Evolutionary conservation across 768 basidiomycete species (phyloP).

Genomic region (Phlebiopsis flavidoalba): DNA sequence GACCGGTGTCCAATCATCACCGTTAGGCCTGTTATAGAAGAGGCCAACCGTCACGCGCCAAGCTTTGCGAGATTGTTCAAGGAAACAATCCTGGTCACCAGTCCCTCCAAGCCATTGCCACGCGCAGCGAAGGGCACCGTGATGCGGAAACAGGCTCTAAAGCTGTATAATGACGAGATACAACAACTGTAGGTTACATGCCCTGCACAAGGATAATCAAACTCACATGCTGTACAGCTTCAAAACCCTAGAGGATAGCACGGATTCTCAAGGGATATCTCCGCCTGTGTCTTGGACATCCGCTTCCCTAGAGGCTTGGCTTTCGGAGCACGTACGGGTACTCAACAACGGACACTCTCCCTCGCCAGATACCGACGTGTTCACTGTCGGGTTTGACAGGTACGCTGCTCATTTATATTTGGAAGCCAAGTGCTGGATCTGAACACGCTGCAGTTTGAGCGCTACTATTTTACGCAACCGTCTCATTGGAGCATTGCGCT

Average conservation of each 20-base stretch:
- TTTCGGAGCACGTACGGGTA: conserved; percentile 8
- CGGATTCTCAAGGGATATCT: conserved; percentile 4
- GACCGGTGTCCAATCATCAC: neutral
- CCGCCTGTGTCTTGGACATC: conserved; percentile 11
- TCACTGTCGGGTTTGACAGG: conserved; percentile 13
- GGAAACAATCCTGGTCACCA: conserved; percentile 18
- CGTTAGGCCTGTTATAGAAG: conserved; percentile 20
- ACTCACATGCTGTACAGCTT: conserved; percentile 6
- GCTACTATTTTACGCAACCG: conserved; percentile 14
- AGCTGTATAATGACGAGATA: conserved; percentile 12
- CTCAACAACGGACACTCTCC: conserved; percentile 8
- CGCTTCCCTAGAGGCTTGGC: conserved; percentile 9
- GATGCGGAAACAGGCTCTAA: conserved; percentile 8
- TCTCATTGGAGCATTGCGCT: conserved; percentile 8
- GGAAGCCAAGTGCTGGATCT: neutral
- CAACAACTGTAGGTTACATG: conserved; percentile 9
- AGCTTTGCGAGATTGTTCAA: conserved; percentile 26
- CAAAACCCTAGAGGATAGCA: conserved; percentile 10
- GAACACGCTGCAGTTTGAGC: conserved; percentile 3
- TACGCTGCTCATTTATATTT: neutral
- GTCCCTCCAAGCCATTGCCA: conserved; percentile 11
- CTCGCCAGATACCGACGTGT: conserved; percentile 2
- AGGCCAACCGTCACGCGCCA: conserved; percentile 21
- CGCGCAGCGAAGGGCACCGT: conserved; percentile 12
- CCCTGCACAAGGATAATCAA: neutral